Evolutionary conservation across 2,329 filamentous ascomycete species (phyloP), one percentile per base, ranked within the genome.

Genomic region (Clarireedia sp.): DNA sequence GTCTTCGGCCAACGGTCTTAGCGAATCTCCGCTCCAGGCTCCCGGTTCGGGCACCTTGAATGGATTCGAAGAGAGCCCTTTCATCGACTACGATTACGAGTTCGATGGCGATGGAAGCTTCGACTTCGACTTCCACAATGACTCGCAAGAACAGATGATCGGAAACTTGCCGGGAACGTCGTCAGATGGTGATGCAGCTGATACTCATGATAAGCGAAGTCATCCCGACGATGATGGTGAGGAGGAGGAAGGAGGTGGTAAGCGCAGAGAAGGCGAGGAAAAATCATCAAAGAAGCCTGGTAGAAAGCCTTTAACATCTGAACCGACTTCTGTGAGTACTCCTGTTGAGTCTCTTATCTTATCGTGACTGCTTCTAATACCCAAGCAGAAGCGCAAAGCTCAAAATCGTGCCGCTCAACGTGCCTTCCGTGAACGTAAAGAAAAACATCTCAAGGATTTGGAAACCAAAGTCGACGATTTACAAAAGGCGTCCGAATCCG

Each of bases 201-300:
- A 85, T 58, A 77, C 72, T 38, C 76, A 77, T 7, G 85, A 87
- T 57, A 92, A 92, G 75, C 78, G 87, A 59, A 85, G 86, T 68
- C 86, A 84, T 66, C 83, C 84, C 0, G 84, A 86, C 48, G 82
- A 85, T 33, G 82, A 87, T 12, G 83, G 74, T 7, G 75, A 87
- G 5, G 87, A 78, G n/a, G 75, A 74, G 26, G 79, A 78, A 45
- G 82, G 82, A 62, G 82, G 83, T 44, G 94, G 91, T 75, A 82
- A 90, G 61, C 82, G 88, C 58, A 90, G 95, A 72, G 83, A 86
- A 57, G 85, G 64, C 12, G 66, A 90, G 55, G 89, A 91, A 45
- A 96, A 94, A 73, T 78, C 85, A 44, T 83, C 89, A 23, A 97
- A 97, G 82, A 99, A 97, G 74, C 92, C 94, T 4, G 94, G 94